phyloP scores from a whole-genome alignment of 2,329 filamentous ascomycete species.

The Penicillium sp. region DNA sequence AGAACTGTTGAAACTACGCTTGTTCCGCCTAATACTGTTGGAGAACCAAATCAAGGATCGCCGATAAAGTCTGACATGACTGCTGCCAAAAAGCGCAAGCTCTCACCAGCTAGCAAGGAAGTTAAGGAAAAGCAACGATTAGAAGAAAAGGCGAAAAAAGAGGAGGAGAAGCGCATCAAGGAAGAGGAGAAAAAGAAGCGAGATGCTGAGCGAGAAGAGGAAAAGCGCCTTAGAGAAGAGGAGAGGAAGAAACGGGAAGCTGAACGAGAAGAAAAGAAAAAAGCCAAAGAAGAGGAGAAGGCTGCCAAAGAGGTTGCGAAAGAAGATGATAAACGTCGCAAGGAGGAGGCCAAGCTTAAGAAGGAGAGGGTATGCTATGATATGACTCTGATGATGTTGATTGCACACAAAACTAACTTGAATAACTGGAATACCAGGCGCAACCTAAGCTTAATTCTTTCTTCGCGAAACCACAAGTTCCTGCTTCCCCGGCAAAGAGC shows the following conservation, averaged over 20 bases:
- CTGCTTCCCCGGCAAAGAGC: slow-evolving; percentile 20
- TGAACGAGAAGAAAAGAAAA: slow-evolving; percentile 48
- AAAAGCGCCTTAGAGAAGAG: slow-evolving; percentile 46
- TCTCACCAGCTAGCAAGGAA: slow-evolving; percentile 28
- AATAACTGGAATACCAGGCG: slow-evolving; percentile 36
- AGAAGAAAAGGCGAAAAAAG: slow-evolving; percentile 7
- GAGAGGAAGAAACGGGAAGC: slow-evolving; percentile 48
- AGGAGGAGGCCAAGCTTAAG: slow-evolving; percentile 49
- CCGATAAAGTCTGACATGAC: slow-evolving; percentile 10
- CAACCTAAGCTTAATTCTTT: slow-evolving; percentile 54
- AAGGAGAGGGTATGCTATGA: slow-evolving; percentile 44
- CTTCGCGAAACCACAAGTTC: slow-evolving; percentile 45
- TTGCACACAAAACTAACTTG: neutral
- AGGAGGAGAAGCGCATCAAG: slow-evolving; percentile 17
- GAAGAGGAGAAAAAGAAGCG: slow-evolving; percentile 45
- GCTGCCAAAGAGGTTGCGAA: slow-evolving; percentile 40
- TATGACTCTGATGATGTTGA: neutral
- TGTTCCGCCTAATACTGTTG: neutral
- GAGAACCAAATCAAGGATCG: neutral
- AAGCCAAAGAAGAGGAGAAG: slow-evolving; percentile 47
- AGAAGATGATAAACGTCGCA: slow-evolving; percentile 49
- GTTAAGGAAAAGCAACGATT: slow-evolving; percentile 27
- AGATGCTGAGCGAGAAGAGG: slow-evolving; percentile 42
- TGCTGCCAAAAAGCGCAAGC: slow-evolving; percentile 18
- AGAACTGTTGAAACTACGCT: neutral